A percentile compares a stretch with the other conserved stretches of the same genome.
These are phyloP conservation scores for Acrocalymma vagum DNA, from an alignment of 2,329 filamentous ascomycete species.

Conservation along the genomic window DNA sequence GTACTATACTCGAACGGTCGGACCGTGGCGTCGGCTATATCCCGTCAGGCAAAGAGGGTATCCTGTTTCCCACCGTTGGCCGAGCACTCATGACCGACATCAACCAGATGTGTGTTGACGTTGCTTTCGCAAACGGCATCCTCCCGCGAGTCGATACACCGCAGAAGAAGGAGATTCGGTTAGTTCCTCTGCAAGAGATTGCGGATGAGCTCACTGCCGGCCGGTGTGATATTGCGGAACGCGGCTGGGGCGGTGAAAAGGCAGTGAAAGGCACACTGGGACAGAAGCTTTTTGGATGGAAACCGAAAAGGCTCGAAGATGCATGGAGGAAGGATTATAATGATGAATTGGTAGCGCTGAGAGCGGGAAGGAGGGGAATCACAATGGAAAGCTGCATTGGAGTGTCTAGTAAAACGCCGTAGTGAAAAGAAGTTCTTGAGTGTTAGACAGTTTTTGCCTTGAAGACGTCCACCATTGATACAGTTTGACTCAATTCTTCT, in stretches of 20 bases:
- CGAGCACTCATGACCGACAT: slow-evolving; percentile 21
- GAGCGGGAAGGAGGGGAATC: slow-evolving; percentile 12
- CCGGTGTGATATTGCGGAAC: slow-evolving; percentile 16
- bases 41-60: slow-evolving; percentile 17
- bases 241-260: slow-evolving; percentile 22
- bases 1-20: slow-evolving; percentile 21
- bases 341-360: slow-evolving; percentile 23
- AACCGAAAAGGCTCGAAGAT: slow-evolving; percentile 15
- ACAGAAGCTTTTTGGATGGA: slow-evolving; percentile 18
- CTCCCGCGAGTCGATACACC: slow-evolving; percentile 21
- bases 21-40: slow-evolving; percentile 22
- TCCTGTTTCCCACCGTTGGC: slow-evolving; percentile 20
- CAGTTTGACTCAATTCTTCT: no score
- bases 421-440: no score
- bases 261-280: slow-evolving; percentile 20
- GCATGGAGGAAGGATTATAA: slow-evolving; percentile 23
- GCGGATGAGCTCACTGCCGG: slow-evolving; percentile 21
- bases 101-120: slow-evolving; percentile 17
- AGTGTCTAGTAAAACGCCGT: slow-evolving; percentile 3
- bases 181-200: slow-evolving; percentile 18
- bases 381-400: slow-evolving; percentile 21
- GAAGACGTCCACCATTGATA: no score
- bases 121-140: slow-evolving; percentile 20
- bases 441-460: no score
- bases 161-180: slow-evolving; percentile 18